A percentile compares a stretch with the other conserved stretches of the same genome.
These are phyloP conservation scores for Lepidium didymum DNA, from an alignment of 345 rosid species.

Conservation along the genomic window DNA sequence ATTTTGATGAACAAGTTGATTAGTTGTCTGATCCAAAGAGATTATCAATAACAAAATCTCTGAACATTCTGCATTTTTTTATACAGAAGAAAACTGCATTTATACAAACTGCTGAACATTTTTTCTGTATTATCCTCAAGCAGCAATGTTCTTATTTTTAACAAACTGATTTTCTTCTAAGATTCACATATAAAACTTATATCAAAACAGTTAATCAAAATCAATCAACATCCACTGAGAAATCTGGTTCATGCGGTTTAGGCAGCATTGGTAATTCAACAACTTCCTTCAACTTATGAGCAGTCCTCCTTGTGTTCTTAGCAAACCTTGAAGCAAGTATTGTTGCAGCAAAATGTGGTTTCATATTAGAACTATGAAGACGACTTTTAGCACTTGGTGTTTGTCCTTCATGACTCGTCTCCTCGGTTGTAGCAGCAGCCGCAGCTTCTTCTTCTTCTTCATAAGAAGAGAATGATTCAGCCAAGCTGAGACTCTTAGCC, in stretches of 20 bases:
- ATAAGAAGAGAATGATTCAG: slow-evolving; percentile 36
- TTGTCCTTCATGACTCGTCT: slow-evolving; percentile 16
- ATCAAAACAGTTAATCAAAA: slow-evolving; percentile 16
- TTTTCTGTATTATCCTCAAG: slow-evolving; percentile 8
- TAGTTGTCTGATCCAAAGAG: background rate
- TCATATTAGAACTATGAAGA: slow-evolving; percentile 34
- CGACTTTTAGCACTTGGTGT: background rate
- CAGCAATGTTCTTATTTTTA: background rate
- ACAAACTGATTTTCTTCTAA: slow-evolving; percentile 13
- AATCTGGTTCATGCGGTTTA: slow-evolving; percentile 89
- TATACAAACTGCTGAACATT: slow-evolving; percentile 27
- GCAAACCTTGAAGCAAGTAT: slow-evolving; percentile 79
- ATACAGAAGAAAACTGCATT: background rate
- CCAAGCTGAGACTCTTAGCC: slow-evolving; percentile 35
- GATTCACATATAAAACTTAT: background rate
- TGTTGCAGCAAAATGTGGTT: slow-evolving; percentile 60
- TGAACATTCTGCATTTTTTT: background rate
- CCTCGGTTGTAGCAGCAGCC: slow-evolving; percentile 16
- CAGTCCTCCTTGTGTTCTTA: slow-evolving; percentile 76
- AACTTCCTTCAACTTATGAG: slow-evolving; percentile 50
- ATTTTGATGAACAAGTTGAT: background rate
- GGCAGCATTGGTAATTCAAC: slow-evolving; percentile 60
- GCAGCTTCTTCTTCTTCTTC: slow-evolving; percentile 24
- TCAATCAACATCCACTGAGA: slow-evolving; percentile 51
- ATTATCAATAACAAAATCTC: background rate